phyloP scores from a whole-genome alignment of 768 basidiomycete species.

The Rhizopogon vesiculosus region DNA sequence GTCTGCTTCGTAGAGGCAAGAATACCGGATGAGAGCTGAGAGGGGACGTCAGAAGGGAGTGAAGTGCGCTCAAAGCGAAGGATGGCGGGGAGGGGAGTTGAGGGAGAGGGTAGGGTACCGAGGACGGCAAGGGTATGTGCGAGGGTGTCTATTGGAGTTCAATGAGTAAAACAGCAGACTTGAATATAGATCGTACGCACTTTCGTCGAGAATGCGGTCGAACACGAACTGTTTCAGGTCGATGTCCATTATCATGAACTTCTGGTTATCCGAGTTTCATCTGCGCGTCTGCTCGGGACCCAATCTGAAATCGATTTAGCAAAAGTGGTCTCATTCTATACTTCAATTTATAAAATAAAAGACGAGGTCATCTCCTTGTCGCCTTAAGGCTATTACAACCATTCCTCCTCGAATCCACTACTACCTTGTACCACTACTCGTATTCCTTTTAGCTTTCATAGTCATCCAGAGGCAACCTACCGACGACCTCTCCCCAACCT shows the following conservation, averaged over 20 bases:
- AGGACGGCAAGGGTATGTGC: conserved; percentile 67
- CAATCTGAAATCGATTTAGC: no score
- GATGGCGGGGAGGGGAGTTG: conserved; percentile 47
- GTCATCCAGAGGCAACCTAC: not conserved
- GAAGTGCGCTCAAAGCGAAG: conserved; percentile 77
- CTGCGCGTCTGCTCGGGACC: no score
- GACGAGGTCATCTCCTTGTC: no score
- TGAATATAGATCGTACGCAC: conserved; percentile 9
- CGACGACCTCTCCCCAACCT: not conserved
- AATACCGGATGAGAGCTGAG: conserved; percentile 31
- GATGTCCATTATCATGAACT: not conserved
- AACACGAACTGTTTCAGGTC: conserved; percentile 48
- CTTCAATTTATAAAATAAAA: not conserved
- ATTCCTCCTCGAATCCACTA: not conserved
- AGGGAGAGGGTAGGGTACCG: conserved; percentile 47
- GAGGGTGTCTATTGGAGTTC: not conserved
- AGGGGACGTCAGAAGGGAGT: conserved; percentile 39
- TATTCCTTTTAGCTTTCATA: not conserved
- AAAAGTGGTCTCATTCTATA: conserved; percentile 1
- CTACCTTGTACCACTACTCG: not conserved
- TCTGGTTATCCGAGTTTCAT: no score
- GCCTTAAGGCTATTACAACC: no score
- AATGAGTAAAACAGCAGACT: not conserved
- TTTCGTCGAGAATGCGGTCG: conserved; percentile 53
- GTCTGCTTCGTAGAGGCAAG: conserved; percentile 44